A percentile compares a stretch with the other conserved stretches of the same genome.
Conservation (phyloP, 140 eudicot genomes). For the Cichorium intybus region DNA sequence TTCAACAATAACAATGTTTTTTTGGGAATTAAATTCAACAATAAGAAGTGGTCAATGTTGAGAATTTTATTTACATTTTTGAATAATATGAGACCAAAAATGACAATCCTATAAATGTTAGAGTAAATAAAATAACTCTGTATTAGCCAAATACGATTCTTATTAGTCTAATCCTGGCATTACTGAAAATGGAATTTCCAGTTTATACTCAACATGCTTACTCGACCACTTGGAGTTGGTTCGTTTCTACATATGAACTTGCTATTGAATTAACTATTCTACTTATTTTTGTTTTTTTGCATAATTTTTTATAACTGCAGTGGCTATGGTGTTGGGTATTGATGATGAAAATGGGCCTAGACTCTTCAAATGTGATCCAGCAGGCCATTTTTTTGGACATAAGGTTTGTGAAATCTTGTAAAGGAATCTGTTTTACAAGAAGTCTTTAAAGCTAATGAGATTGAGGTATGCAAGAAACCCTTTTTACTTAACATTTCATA, state of each 20-base stretch:
- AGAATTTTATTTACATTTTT: no score
- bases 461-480: conserved; percentile 60
- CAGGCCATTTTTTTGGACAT: conserved; percentile 96
- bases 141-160: no score
- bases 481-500: neutral
- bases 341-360: conserved; percentile 93
- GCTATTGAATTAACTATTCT: neutral
- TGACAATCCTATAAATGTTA: no score
- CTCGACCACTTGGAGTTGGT: conserved; percentile 99
- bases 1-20: no score
- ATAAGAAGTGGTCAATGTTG: no score
- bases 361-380: conserved; percentile 97
- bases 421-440: conserved; percentile 77
- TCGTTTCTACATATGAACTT: conserved; percentile 21
- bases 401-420: conserved; percentile 45
- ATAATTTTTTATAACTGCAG: conserved; percentile 30
- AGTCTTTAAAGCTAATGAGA: conserved; percentile 96
- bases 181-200: no score
- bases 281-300: neutral
- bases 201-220: conserved; percentile 98
- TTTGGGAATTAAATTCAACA: no score
- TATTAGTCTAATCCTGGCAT: no score
- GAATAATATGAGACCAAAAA: no score
- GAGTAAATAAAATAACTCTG: no score
- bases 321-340: conserved; percentile 95